These are phyloP conservation scores for Leishmania tropica DNA, from an alignment of 208 protist genomes.

Conservation along the genomic window DNA sequence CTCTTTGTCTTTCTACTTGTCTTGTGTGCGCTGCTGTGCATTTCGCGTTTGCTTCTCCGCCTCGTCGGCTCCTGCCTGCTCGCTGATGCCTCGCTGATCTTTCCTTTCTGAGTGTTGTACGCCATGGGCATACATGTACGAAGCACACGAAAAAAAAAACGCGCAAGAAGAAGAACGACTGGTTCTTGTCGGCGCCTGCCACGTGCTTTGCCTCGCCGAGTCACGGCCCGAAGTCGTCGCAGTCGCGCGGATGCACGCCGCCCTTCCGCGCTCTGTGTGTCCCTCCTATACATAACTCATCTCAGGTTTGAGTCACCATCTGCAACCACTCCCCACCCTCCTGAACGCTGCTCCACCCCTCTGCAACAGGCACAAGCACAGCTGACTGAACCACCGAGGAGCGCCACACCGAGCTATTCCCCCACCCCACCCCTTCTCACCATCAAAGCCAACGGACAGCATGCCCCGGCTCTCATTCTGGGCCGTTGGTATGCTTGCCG, in stretches of 20 bases:
- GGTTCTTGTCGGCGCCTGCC: neutral
- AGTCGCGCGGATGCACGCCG: neutral
- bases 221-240: neutral
- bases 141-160: neutral
- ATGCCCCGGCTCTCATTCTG: conserved; percentile 30
- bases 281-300: neutral
- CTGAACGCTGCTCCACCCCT: neutral
- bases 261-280: neutral
- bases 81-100: conserved; percentile 54
- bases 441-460: neutral
- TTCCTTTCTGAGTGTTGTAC: neutral
- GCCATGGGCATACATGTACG: neutral
- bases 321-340: neutral
- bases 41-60: conserved; percentile 1
- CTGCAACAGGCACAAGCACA: conserved; percentile 4
- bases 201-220: neutral
- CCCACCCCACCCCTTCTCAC: neutral
- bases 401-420: neutral
- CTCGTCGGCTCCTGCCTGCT: neutral
- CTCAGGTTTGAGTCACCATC: neutral
- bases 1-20: neutral
- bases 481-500: conserved; percentile 23
- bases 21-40: neutral
- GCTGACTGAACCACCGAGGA: neutral
- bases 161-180: neutral